phyloP scores from a whole-genome alignment of 331 rosid genomes.

The Stylosanthes scabra region DNA sequence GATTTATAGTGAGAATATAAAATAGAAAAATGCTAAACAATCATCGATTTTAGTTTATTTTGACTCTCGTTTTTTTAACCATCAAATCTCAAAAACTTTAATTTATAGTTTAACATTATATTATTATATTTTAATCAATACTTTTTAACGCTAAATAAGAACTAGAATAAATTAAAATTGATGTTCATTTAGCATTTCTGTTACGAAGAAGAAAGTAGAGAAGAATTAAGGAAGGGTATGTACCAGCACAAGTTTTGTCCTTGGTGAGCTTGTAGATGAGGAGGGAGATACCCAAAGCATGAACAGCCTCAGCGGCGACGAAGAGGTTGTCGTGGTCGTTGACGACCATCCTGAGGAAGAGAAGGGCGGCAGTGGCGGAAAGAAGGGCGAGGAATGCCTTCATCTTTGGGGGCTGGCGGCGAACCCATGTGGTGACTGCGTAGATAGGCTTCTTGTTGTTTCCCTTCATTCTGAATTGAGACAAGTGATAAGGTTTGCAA shows the following conservation, averaged over 20 bases:
- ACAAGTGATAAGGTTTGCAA: neutral
- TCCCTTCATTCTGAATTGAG: conserved; percentile 63
- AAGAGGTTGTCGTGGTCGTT: conserved; percentile 79
- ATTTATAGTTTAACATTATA: too few relatives aligned
- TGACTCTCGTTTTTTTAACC: too few relatives aligned
- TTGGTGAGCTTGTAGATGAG: conserved; percentile 75
- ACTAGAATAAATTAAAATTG: too few relatives aligned
- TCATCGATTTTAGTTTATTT: too few relatives aligned
- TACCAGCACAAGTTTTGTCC: conserved; percentile 74
- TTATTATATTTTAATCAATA: too few relatives aligned
- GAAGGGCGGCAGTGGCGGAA: conserved; percentile 52
- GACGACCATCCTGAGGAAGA: conserved; percentile 62
- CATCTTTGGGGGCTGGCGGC: conserved; percentile 74
- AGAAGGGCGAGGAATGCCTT: conserved; percentile 61
- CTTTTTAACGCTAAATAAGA: too few relatives aligned
- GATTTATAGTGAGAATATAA: too few relatives aligned
- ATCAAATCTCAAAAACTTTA: too few relatives aligned
- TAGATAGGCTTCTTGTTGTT: conserved; percentile 53
- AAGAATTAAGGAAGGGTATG: too few relatives aligned
- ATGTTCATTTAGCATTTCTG: too few relatives aligned
- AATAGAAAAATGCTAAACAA: too few relatives aligned
- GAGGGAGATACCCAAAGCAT: conserved; percentile 72
- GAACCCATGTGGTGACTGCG: conserved; percentile 62
- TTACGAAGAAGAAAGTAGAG: too few relatives aligned
- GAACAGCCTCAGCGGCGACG: conserved; percentile 73